These are phyloP conservation scores for Brassica incana DNA, from an alignment of 345 rosid genomes.

Conservation along the genomic window DNA sequence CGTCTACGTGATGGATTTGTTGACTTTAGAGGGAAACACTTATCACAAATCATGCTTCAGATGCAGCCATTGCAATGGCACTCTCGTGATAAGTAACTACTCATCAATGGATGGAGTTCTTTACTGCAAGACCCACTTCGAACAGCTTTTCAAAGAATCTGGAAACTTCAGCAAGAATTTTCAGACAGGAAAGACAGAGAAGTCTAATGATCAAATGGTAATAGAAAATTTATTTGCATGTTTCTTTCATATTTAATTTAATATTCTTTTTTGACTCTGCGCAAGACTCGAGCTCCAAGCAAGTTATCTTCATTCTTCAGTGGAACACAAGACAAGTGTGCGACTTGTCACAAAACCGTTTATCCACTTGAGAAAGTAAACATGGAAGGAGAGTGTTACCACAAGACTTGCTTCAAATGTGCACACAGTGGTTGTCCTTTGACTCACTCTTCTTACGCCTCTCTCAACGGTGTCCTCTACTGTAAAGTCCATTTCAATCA, in stretches of 20 bases:
- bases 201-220: conserved; percentile 64
- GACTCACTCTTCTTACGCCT: conserved; percentile 89
- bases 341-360: conserved; percentile 79
- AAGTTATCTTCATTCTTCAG: conserved; percentile 80
- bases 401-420: conserved; percentile 93
- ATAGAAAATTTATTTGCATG: too few species aligned
- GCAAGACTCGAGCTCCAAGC: conserved; percentile 74
- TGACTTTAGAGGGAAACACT: conserved; percentile 84
- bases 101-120: conserved; percentile 98
- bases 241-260: too few species aligned
- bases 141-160: conserved; percentile 96
- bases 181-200: conserved; percentile 57
- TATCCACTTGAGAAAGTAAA: conserved; percentile 93
- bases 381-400: conserved; percentile 83
- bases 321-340: conserved; percentile 96
- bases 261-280: too few species aligned
- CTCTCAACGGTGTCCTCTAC: conserved; percentile 86
- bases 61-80: conserved; percentile 95
- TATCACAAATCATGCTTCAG: conserved; percentile 89
- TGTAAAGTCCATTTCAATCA: conserved; percentile 96
- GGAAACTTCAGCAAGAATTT: conserved; percentile 84
- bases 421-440: conserved; percentile 87
- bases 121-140: conserved; percentile 90
- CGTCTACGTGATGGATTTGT: conserved; percentile 81
- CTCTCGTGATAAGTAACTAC: conserved; percentile 89